Evolutionary conservation across 495 filamentous ascomycete species (phyloP), one percentile per base, ranked within the genome.

Genomic region (Mycothermus thermophilus): DNA sequence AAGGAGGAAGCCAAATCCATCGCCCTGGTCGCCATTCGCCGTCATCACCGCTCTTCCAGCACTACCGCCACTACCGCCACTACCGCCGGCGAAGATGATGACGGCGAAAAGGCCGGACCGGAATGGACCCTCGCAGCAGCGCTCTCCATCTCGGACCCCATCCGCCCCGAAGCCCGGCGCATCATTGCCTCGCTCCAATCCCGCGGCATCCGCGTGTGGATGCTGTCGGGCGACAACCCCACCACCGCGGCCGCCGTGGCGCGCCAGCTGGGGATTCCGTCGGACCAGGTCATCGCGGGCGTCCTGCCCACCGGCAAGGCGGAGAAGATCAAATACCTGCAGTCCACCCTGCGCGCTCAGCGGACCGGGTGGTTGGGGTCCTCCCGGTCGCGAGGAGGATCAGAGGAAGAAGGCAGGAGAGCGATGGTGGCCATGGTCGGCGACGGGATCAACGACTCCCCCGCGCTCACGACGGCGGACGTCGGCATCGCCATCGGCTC

Each of bases 361-460:
- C 22, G 22, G 6, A 6, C 22, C 6, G 6, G 6, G 22, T 6
- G 22, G 6, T 6, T 6, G 22, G 22, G 6, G 6, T 25, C 22
- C 11, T 6, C 22, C 22, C 22, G 22, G 6, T n/a, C n/a, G n/a
- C n/a, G n/a, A n/a, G n/a, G n/a, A n/a, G n/a, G n/a, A n/a, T n/a
- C n/a, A n/a, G n/a, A n/a, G n/a, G n/a, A n/a, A n/a, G n/a, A n/a
- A n/a, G 22, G 22, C 6, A 11, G 6, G 22, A 25, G 11, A 11
- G 22, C 62, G 3, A 55, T 55, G 19, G 47, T 68, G 2, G 63
- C 63, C 40, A 68, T 68, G 64, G 63, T 88, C 2, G 86, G 85
- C 14, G 85, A 94, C 48, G 86, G 85, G 35, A 80, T 92, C 54
- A 94, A 94, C 53, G 86, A 93, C 52, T 73, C 80, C 3, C 83